Evolutionary conservation across 352 stramenopile genomes (phyloP).

Genomic region (Pythium periplocum): DNA sequence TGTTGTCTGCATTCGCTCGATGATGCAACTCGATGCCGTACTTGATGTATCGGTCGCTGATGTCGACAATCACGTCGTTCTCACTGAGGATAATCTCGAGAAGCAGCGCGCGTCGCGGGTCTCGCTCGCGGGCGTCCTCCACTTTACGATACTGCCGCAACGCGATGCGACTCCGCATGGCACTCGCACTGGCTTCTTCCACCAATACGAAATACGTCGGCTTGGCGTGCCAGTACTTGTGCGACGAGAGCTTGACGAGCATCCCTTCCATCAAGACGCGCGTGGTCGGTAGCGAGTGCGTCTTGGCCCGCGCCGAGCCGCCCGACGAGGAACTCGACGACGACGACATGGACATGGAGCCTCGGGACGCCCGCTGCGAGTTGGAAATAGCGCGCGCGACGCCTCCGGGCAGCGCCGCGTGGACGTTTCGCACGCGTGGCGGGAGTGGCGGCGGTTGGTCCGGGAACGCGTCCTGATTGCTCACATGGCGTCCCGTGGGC

Average conservation of each 20-base stretch:
- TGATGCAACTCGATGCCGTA: constrained; percentile 43
- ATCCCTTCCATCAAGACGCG: constrained; percentile 41
- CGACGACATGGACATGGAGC: constrained; percentile 4
- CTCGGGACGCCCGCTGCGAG: neutral
- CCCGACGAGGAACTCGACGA: neutral
- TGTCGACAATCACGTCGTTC: constrained; percentile 50
- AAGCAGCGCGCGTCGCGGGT: constrained; percentile 23
- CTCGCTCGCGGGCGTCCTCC: constrained; percentile 14
- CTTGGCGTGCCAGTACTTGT: constrained; percentile 57
- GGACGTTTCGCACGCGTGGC: neutral
- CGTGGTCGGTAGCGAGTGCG: constrained; percentile 1
- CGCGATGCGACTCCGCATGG: constrained; percentile 19
- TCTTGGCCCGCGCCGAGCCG: too few species aligned
- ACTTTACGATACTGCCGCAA: constrained; percentile 49
- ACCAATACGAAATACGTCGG: constrained; percentile 58
- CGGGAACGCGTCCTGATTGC: too few species aligned
- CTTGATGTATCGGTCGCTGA: constrained; percentile 38
- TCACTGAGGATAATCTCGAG: constrained; percentile 39
- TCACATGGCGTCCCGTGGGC: neutral
- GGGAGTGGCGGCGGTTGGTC: too few species aligned
- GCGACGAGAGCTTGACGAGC: constrained; percentile 43
- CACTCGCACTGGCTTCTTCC: constrained; percentile 10
- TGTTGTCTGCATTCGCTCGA: neutral
- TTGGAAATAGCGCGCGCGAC: neutral
- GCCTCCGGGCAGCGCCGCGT: neutral